Base-by-base conservation (phyloP, 331 rosid species). In the Ulmus americana region DNA sequence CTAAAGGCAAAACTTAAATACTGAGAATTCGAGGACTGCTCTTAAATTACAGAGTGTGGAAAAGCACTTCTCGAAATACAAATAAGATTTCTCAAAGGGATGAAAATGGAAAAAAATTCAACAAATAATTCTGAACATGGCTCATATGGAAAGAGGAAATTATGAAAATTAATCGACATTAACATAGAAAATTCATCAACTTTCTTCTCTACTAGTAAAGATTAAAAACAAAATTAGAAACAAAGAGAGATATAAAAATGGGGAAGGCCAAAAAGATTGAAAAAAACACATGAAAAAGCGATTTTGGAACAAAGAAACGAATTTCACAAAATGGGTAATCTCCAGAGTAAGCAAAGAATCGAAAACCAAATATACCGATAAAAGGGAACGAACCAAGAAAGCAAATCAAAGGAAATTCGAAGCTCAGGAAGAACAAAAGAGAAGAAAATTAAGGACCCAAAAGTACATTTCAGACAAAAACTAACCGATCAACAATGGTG, bases 401-500 rank as follows among this genome's bases (percentile, higher is more conserved):
- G 57, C 55, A 61, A 12, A 64, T 55, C 44, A n/a, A 35, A 52
- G 18, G 13, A 57, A 72, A 64, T 53, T 67, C 16, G 47, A 4
- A 67, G 18, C 70, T 61, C 13, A 9, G 51, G 59, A 70, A 61
- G 54, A 73, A 67, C 81, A 45, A 61, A 76, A 59, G 39, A 52
- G 7, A 77, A 69, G 39, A 59, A 48, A 0, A 18, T 8, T 5
- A 46, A 6, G 61, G 70, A 53, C 61, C 65, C 52, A 57, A n/a
- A 59, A 60, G 54, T 14, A 9, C 53, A 6, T 48, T 55, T 28
- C 39, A 63, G 48, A 67, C 42, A 73, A 68, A 45, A 69, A 76
- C 90, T 82, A 73, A 91, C 97, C 82, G 86, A 80, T 81, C 77
- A 75, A 70, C 71, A 82, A 77, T 84, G 95, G 80, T 65, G 95